phyloP scores from a whole-genome alignment of 225 moss, liverwort and hornwort species.

The Sphagnum tenellum region DNA sequence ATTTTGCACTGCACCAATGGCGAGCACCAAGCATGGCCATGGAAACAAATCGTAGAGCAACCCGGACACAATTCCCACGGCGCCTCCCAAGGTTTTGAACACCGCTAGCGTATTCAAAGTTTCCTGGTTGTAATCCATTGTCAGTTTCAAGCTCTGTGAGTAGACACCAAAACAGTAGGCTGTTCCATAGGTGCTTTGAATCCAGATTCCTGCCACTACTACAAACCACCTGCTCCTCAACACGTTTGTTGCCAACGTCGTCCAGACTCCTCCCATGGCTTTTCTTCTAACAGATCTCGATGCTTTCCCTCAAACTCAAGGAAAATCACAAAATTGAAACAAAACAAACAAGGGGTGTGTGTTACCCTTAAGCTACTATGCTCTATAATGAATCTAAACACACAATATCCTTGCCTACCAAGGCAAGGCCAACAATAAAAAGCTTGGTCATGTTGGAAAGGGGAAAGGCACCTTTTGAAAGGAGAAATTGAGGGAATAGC shows the following conservation, averaged over 20 bases:
- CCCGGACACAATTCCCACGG: constrained; percentile 50
- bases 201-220: constrained; percentile 59
- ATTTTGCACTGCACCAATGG: constrained; percentile 30
- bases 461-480: too few species aligned
- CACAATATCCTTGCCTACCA: too few species aligned
- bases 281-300: too few species aligned
- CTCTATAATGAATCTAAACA: too few species aligned
- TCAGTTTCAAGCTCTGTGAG: constrained; percentile 42
- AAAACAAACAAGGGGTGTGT: too few species aligned
- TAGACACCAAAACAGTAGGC: constrained; percentile 59
- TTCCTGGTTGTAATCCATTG: constrained; percentile 44
- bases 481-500: too few species aligned
- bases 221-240: constrained; percentile 53
- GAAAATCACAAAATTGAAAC: too few species aligned
- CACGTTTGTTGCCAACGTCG: constrained; percentile 17
- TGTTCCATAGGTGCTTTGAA: constrained; percentile 41
- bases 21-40: constrained; percentile 30
- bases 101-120: constrained; percentile 38
- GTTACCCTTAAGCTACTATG: too few species aligned
- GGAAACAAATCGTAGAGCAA: constrained; percentile 47
- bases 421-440: too few species aligned
- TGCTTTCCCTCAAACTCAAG: too few species aligned
- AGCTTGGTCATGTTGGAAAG: too few species aligned
- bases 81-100: constrained; percentile 55
- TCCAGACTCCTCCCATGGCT: too few species aligned